Base-by-base conservation (phyloP, 148 eudicot species). In the Camellia japonica region DNA sequence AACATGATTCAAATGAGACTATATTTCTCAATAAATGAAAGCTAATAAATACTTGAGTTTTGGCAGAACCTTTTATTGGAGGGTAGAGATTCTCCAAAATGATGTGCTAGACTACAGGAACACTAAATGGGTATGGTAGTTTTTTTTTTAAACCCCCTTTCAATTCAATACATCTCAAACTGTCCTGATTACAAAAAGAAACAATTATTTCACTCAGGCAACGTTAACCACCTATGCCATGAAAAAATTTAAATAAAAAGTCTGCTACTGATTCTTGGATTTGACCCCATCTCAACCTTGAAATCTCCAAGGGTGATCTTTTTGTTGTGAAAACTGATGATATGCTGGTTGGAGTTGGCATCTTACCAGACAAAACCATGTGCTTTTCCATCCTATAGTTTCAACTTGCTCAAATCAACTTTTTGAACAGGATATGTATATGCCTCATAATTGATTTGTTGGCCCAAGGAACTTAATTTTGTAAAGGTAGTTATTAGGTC, bases 401-500 rank as follows among this genome's bases (percentile, higher is more conserved):
- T 95, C 54, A 95, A 85, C 87, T 95, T 95, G 82, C 85, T 80
- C 65, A 95, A 70, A 80, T 96, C 98, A 61, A 94, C 82, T 78
- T 79, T 96, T 74, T 78, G 76, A 54, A 91, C 90, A 13, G 98
- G 93, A 83, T 96, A 96, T 42, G 98, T 70, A 56, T 96, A 96
- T 61, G 97, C 99, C 85, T 96, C 99, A 64, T 91, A 96, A 71
- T 96, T 89, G 83, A 96, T 90, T 76, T 83, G 81, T 81, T 96
- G 99, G 64, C 99, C 99, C 90, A 96, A 83, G 77, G 90, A 68
- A 83, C 99, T 87, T 86, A 96, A 16, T 85, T 93, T 96, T 43
- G 99, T 96, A 70, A 92, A 89, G 47, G 94, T 84, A 0, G 99
- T 92, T 73, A 96, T 96, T 79, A 96, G 90, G 78, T 93, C 98